These are phyloP conservation scores for Zelonia costaricensis DNA, from an alignment of 208 protist species.

Conservation along the genomic window DNA sequence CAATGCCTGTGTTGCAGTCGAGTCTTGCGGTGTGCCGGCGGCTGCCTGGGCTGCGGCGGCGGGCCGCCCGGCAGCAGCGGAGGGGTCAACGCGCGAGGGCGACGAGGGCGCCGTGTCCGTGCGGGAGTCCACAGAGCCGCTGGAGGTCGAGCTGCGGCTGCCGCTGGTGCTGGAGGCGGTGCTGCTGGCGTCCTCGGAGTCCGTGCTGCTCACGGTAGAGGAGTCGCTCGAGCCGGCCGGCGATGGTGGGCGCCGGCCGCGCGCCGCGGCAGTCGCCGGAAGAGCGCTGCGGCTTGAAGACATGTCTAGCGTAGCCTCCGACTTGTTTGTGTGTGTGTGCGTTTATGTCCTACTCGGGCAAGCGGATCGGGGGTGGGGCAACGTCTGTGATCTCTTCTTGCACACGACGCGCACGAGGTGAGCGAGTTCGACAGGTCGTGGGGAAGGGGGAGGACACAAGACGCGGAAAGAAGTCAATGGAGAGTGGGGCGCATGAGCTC, in stretches of 20 bases:
- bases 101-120: constrained; percentile 4
- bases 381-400: too few species aligned
- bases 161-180: constrained; percentile 20
- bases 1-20: constrained; percentile 1
- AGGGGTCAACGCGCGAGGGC: constrained; percentile 1
- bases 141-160: constrained; percentile 15
- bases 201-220: constrained; percentile 29
- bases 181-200: constrained; percentile 22
- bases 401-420: too few species aligned
- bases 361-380: too few species aligned
- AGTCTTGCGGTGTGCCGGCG: too few species aligned
- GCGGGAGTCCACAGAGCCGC: constrained; percentile 12
- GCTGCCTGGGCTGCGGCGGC: neutral
- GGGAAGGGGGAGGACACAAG: too few species aligned
- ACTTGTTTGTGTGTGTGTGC: neutral
- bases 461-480: too few species aligned
- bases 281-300: neutral
- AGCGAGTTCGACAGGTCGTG: too few species aligned
- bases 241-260: neutral
- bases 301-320: too few species aligned
- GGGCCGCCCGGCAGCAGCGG: constrained; percentile 2
- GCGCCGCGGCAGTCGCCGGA: neutral
- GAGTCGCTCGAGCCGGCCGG: constrained; percentile 12
- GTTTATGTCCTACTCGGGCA: too few species aligned
- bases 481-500: too few species aligned